These are phyloP conservation scores for Penicillium sp. DNA, from an alignment of 2,329 filamentous ascomycete genomes.

Conservation along the genomic window DNA sequence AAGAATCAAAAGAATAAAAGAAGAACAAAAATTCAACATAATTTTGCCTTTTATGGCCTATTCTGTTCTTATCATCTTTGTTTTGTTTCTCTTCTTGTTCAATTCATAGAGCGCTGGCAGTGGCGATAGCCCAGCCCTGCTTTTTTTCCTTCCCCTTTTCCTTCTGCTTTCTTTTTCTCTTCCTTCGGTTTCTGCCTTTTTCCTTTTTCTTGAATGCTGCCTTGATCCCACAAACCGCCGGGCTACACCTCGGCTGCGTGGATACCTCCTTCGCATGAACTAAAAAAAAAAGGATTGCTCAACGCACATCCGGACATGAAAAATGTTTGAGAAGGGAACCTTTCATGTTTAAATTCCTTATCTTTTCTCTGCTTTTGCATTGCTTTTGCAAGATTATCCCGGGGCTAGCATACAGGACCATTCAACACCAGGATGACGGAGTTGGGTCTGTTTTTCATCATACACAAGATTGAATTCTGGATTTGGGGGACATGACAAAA, in stretches of 20 bases:
- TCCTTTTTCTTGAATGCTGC: not conserved
- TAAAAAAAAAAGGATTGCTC: not conserved
- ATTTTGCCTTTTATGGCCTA: conserved; percentile 9
- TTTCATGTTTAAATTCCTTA: not conserved
- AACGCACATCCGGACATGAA: not conserved
- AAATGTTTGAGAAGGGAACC: not conserved
- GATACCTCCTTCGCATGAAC: not conserved
- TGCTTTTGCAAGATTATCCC: not conserved
- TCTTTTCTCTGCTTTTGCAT: not conserved
- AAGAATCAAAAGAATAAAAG: conserved; percentile 14
- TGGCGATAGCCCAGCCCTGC: not conserved
- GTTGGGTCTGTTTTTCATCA: conserved; percentile 17
- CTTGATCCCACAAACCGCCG: not conserved
- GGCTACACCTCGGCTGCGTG: not conserved
- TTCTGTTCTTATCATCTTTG: conserved; percentile 5
- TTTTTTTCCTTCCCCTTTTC: not conserved
- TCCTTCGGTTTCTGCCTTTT: not conserved
- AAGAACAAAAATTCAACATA: conserved; percentile 27
- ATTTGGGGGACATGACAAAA: conserved; percentile 10
- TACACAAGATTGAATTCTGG: not conserved
- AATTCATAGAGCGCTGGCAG: conserved; percentile 19
- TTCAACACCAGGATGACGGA: conserved; percentile 23
- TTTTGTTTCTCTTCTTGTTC: conserved; percentile 6
- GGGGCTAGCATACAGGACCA: conserved; percentile 4
- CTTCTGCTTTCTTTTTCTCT: not conserved